phyloP scores from a whole-genome alignment of 805 yeast species.

The Hyphopichia homilentoma region DNA sequence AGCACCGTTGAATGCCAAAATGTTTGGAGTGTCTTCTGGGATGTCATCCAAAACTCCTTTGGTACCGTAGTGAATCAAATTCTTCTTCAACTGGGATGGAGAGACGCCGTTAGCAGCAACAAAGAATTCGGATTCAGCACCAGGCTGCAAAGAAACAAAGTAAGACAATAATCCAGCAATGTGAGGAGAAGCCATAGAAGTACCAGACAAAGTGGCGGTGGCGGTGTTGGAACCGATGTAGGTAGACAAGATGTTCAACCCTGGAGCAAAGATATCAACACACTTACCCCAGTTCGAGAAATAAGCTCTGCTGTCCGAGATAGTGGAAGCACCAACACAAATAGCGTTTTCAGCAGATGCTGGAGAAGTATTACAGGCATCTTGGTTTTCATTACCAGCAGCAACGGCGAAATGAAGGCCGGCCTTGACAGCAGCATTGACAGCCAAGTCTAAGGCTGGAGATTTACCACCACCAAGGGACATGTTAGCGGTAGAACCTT shows the following conservation, averaged over 20 bases:
- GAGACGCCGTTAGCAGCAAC: conserved; percentile 53
- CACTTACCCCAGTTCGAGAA: conserved; percentile 95
- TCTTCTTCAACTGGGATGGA: conserved; percentile 74
- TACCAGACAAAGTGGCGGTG: conserved; percentile 85
- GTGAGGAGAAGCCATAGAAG: conserved; percentile 98
- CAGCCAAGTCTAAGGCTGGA: conserved; percentile 54
- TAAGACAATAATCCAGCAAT: conserved; percentile 89
- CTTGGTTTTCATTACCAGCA: conserved; percentile 60
- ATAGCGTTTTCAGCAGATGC: conserved; percentile 81
- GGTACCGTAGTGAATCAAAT: conserved; percentile 66
- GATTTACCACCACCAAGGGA: conserved; percentile 59
- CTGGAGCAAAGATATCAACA: conserved; percentile 97
- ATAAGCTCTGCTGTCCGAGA: conserved; percentile 85
- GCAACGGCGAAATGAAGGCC: conserved; percentile 61
- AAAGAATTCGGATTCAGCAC: conserved; percentile 58
- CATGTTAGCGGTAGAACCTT: conserved; percentile 62
- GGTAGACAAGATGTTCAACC: conserved; percentile 81
- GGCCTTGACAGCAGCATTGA: conserved; percentile 53
- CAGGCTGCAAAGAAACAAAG: conserved; percentile 84
- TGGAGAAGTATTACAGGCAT: conserved; percentile 89
- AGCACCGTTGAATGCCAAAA: conserved; percentile 61
- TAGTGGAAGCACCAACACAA: conserved; percentile 93
- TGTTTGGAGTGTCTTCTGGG: conserved; percentile 73
- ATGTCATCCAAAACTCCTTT: conserved; percentile 55
- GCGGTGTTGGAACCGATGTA: conserved; percentile 74